These are phyloP conservation scores for Taphrina betulina DNA, from an alignment of 1,139 yeast species.

Conservation along the genomic window DNA sequence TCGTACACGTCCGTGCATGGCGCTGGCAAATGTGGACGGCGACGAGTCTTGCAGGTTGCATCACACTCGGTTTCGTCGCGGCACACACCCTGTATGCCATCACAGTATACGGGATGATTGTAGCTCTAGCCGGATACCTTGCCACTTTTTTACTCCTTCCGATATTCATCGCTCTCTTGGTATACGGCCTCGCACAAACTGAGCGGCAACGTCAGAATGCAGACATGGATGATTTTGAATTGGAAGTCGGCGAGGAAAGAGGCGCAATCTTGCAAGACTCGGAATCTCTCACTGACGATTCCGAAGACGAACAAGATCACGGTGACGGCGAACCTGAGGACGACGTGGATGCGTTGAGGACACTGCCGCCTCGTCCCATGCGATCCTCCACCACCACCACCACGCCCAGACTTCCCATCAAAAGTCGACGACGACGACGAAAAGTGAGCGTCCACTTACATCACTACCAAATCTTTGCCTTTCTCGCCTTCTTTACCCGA, in stretches of 20 bases:
- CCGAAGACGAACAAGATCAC: not conserved
- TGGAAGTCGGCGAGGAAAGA: slow-evolving; percentile 2
- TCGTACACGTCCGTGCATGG: slow-evolving; percentile 8
- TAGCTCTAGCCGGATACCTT: slow-evolving; percentile 17
- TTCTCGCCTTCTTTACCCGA: slow-evolving; percentile 28
- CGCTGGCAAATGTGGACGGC: slow-evolving; percentile 17
- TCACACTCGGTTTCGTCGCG: slow-evolving; percentile 3
- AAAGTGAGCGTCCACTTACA: slow-evolving; percentile 24
- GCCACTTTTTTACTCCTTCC: slow-evolving; percentile 18
- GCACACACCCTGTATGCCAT: slow-evolving; percentile 16
- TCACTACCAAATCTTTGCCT: slow-evolving; percentile 31
- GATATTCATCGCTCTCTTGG: not conserved
- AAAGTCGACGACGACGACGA: slow-evolving; percentile 3
- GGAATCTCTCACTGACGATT: not conserved
- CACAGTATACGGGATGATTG: slow-evolving; percentile 6
- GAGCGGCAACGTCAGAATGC: slow-evolving; percentile 1
- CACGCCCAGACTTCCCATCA: slow-evolving; percentile 2
- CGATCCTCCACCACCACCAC: not conserved
- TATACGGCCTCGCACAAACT: not conserved
- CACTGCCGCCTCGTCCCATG: slow-evolving; percentile 19
- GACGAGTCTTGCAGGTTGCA: not conserved
- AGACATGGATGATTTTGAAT: slow-evolving; percentile 12
- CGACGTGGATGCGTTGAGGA: not conserved
- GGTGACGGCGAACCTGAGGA: slow-evolving; percentile 7
- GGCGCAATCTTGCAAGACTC: not conserved